phyloP scores from a whole-genome alignment of 2,329 filamentous ascomycete genomes.

The Penicillium verrucosum region DNA sequence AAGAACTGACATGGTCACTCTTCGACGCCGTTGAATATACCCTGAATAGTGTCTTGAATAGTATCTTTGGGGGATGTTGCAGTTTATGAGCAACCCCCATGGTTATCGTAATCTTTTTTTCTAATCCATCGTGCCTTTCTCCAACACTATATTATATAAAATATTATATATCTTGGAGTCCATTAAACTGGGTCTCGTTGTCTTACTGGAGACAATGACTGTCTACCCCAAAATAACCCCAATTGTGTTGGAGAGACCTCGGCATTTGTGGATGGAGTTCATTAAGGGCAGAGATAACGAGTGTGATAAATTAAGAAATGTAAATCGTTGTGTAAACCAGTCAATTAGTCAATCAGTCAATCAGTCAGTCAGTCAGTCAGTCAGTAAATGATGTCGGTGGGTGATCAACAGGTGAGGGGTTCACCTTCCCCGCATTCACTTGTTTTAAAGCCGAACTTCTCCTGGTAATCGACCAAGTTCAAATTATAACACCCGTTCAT shows the following conservation, averaged over 20 bases:
- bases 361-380: background rate
- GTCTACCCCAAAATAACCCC: conserved; percentile 1
- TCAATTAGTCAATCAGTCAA: background rate
- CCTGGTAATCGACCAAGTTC: too few relatives aligned
- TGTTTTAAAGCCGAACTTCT: background rate
- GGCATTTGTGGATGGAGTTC: background rate
- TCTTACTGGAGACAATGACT: background rate
- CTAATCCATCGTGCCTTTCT: conserved; percentile 1
- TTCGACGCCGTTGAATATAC: background rate
- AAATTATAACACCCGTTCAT: background rate
- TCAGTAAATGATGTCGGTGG: background rate
- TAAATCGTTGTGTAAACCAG: background rate
- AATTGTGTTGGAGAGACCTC: background rate
- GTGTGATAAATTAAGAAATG: background rate
- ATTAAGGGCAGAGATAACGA: background rate
- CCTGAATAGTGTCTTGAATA: background rate
- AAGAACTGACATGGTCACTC: conserved; percentile 25
- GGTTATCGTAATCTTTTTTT: background rate
- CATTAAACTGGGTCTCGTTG: background rate
- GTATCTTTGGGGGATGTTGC: background rate
- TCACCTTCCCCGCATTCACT: conserved; percentile 16
- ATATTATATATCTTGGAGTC: background rate
- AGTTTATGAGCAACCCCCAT: background rate
- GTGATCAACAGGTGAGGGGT: background rate
- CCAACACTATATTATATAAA: background rate